Percentiles rank a stretch among this genome's conserved stretches.
phyloP scores from a whole-genome alignment of 1,284 basidiomycete species.

The Hymenochaete sp. region DNA sequence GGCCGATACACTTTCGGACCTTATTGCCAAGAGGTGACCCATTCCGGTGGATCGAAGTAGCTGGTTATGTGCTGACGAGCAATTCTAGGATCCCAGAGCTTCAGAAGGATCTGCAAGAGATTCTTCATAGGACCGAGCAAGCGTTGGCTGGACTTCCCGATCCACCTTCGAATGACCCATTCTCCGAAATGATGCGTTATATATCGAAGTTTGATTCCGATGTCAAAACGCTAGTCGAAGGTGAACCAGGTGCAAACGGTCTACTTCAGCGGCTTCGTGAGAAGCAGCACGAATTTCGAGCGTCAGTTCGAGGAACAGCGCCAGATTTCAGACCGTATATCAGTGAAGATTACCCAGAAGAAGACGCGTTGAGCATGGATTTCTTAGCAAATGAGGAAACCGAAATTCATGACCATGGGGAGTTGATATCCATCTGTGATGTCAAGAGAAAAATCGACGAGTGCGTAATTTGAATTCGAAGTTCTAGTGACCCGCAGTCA shows the following conservation, averaged over 20 bases:
- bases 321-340: constrained; percentile 37
- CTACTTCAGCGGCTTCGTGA: constrained; percentile 47
- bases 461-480: too few species aligned
- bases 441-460: too few species aligned
- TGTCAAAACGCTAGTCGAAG: constrained; percentile 40
- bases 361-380: too few species aligned
- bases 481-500: too few species aligned
- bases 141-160: constrained; percentile 37
- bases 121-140: constrained; percentile 33
- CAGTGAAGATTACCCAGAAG: neutral
- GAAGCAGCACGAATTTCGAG: constrained; percentile 38
- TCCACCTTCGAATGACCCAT: constrained; percentile 45
- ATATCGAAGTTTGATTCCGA: constrained; percentile 40
- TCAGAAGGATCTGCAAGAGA: constrained; percentile 38
- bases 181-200: constrained; percentile 42
- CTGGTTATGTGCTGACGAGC: neutral
- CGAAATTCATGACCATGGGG: too few species aligned
- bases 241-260: constrained; percentile 40
- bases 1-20: constrained; percentile 44
- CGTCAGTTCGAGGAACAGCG: constrained; percentile 41
- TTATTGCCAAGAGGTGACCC: constrained; percentile 46
- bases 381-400: too few species aligned
- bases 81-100: constrained; percentile 51
- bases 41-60: neutral
- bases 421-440: too few species aligned